Evolutionary conservation across 129 eudicot species (phyloP).

Genomic region (Flaveria linearis): DNA sequence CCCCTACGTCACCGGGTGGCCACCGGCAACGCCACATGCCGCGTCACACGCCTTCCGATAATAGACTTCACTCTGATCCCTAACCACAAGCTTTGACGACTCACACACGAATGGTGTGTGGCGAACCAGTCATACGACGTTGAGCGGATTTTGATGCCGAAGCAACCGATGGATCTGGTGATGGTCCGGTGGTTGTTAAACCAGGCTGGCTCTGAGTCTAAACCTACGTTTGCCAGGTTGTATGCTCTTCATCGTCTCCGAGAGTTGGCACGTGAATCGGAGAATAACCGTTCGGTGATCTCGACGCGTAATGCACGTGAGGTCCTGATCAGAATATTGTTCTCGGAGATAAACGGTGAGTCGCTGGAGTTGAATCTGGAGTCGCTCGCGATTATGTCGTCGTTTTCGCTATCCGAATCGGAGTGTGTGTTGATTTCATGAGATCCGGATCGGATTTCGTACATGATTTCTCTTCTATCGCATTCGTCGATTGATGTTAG

Average conservation of each 20-base stretch:
- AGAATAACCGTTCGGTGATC: slow-evolving; percentile 67
- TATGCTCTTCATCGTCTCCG: slow-evolving; percentile 62
- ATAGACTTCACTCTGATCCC: slow-evolving; percentile 65
- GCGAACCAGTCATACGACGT: slow-evolving; percentile 70
- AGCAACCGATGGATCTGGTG: slow-evolving; percentile 84
- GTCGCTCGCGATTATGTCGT: slow-evolving; percentile 57
- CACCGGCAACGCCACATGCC: slow-evolving; percentile 86
- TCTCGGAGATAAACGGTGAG: slow-evolving; percentile 33
- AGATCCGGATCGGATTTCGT: slow-evolving; percentile 49
- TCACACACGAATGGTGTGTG: slow-evolving; percentile 96
- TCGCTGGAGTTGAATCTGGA: slow-evolving; percentile 60
- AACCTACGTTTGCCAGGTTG: slow-evolving; percentile 46
- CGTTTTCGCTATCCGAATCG: slow-evolving; percentile 57
- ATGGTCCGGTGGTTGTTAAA: slow-evolving; percentile 53
- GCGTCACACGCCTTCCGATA: slow-evolving; percentile 72
- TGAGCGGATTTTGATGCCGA: slow-evolving; percentile 89
- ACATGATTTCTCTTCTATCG: slow-evolving; percentile 53
- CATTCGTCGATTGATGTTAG: slow-evolving; percentile 75
- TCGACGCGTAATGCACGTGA: slow-evolving; percentile 52
- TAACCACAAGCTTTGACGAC: slow-evolving; percentile 81
- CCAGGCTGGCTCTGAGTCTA: slow-evolving; percentile 60
- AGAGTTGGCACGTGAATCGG: slow-evolving; percentile 81
- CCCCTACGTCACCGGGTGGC: slow-evolving; percentile 46
- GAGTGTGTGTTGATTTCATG: slow-evolving; percentile 53
- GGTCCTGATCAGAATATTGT: slow-evolving; percentile 39